These are phyloP conservation scores for Phytophthora tubulina DNA, from an alignment of 352 stramenopile genomes.

Conservation along the genomic window DNA sequence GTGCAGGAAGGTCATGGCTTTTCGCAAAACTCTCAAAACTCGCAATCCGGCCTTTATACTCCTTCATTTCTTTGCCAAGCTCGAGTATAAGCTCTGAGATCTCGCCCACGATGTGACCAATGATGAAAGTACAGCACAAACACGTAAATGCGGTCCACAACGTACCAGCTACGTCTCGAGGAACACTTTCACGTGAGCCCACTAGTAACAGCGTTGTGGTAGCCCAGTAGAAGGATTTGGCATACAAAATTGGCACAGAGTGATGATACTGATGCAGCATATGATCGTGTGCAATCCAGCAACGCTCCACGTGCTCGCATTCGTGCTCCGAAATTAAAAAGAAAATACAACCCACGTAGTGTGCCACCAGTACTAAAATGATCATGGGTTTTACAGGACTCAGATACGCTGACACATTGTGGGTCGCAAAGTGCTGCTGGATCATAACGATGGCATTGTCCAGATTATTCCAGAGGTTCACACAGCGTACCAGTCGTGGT, in stretches of 20 bases:
- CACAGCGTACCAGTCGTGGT: conserved; percentile 54
- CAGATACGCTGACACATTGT: conserved; percentile 68
- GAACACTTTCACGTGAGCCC: conserved; percentile 72
- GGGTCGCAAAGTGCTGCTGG: conserved; percentile 40
- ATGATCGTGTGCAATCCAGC: conserved; percentile 74
- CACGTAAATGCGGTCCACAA: conserved; percentile 68
- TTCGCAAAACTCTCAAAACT: conserved; percentile 77
- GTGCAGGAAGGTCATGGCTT: conserved; percentile 54
- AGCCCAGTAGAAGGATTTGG: conserved; percentile 79
- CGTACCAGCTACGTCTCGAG: conserved; percentile 57
- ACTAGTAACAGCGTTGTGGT: conserved; percentile 75
- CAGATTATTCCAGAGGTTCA: conserved; percentile 47
- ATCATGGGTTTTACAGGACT: conserved; percentile 67
- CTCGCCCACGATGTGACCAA: conserved; percentile 79
- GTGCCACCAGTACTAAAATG: conserved; percentile 65
- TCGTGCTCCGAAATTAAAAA: conserved; percentile 72
- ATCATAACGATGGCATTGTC: conserved; percentile 60
- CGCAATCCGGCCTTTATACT: conserved; percentile 65
- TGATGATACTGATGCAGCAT: conserved; percentile 69
- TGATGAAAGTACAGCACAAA: conserved; percentile 77
- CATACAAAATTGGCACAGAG: conserved; percentile 58
- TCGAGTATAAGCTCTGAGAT: conserved; percentile 81
- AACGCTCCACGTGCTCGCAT: conserved; percentile 52
- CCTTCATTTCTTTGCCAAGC: conserved; percentile 72
- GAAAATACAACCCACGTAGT: conserved; percentile 73